Conservation (phyloP, 2,329 filamentous ascomycete genomes). For the Coniella lustricola region DNA sequence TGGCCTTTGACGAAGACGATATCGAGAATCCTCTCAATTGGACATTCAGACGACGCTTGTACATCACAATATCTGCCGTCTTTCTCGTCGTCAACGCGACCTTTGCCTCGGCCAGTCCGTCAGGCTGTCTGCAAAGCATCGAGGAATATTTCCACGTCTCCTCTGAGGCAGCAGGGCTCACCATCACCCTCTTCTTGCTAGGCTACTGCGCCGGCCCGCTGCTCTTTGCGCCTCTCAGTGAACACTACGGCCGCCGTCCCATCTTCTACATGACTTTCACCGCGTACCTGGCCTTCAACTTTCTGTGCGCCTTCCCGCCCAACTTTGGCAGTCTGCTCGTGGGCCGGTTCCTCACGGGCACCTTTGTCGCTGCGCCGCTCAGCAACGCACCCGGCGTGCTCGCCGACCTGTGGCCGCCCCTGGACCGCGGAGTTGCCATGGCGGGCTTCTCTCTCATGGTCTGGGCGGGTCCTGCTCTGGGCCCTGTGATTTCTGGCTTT, state of each 20-base stretch:
- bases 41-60: slow-evolving; percentile 31
- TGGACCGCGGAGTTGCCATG: slow-evolving; percentile 47
- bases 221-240: slow-evolving; percentile 49
- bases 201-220: slow-evolving; percentile 54
- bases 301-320: slow-evolving; percentile 47
- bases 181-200: slow-evolving; percentile 47
- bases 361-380: slow-evolving; percentile 44
- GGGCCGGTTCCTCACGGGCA: slow-evolving; percentile 49
- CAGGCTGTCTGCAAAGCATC: slow-evolving; percentile 33
- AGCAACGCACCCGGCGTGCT: slow-evolving; percentile 45
- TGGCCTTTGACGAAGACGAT: slow-evolving; percentile 45
- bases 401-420: slow-evolving; percentile 45
- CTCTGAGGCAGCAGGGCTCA: slow-evolving; percentile 37
- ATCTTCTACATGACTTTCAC: slow-evolving; percentile 45
- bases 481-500: slow-evolving; percentile 50
- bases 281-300: slow-evolving; percentile 43
- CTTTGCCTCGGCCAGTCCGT: slow-evolving; percentile 39
- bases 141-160: slow-evolving; percentile 40
- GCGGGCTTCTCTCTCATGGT: slow-evolving; percentile 46
- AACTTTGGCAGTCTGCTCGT: slow-evolving; percentile 47
- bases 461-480: slow-evolving; percentile 46
- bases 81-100: slow-evolving; percentile 49
- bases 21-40: slow-evolving; percentile 45
- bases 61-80: slow-evolving; percentile 35
- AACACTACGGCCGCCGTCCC: slow-evolving; percentile 49